These are phyloP conservation scores for Camelina sativa DNA, from an alignment of 345 rosid species.

Conservation along the genomic window DNA sequence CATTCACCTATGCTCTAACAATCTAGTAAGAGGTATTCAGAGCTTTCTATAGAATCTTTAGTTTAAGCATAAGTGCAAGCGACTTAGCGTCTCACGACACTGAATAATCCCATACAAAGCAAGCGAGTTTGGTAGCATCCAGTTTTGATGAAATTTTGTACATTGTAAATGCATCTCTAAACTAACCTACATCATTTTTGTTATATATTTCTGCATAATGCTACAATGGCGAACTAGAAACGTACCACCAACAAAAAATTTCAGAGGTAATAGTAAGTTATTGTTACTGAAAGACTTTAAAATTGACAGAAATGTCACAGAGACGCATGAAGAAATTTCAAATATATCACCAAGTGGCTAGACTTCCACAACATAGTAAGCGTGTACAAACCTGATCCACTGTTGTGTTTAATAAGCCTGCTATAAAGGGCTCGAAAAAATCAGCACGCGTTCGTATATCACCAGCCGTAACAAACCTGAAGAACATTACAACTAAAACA, in stretches of 20 bases:
- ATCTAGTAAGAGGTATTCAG: background rate
- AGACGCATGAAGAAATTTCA: background rate
- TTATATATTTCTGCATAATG: background rate
- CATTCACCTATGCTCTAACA: background rate
- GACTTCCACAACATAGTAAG: conserved; percentile 7
- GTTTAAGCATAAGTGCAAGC: background rate
- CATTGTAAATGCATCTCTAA: background rate
- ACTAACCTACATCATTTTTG: background rate
- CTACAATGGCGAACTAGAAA: background rate
- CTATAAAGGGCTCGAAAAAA: conserved; percentile 88
- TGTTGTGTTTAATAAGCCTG: conserved; percentile 80
- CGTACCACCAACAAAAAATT: background rate
- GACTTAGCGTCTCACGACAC: background rate
- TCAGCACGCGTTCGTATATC: conserved; percentile 87
- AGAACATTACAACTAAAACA: conserved; percentile 96
- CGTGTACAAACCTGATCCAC: conserved; percentile 86
- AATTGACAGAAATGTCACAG: background rate
- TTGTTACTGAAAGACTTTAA: background rate
- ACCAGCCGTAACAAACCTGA: conserved; percentile 98
- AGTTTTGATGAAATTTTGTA: background rate
- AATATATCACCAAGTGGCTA: background rate
- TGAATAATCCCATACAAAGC: conserved; percentile 2
- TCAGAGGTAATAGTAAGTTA: background rate
- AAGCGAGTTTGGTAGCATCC: conserved; percentile 8
- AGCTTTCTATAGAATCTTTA: conserved; percentile 8